These are phyloP conservation scores for Leptosphaerulina australis DNA, from an alignment of 2,329 filamentous ascomycete species.

Conservation along the genomic window DNA sequence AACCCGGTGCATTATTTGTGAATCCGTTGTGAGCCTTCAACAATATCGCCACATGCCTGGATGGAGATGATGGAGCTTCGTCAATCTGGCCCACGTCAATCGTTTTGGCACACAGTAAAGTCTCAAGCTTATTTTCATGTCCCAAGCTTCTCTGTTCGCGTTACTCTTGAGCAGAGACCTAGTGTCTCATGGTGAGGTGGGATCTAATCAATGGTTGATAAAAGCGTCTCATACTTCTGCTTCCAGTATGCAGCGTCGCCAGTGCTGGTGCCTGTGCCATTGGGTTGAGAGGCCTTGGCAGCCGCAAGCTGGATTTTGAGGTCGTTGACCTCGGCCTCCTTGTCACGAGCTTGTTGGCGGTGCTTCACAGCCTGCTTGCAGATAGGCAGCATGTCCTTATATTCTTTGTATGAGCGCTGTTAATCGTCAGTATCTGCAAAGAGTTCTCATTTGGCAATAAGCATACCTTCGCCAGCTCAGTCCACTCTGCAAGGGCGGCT, in stretches of 20 bases:
- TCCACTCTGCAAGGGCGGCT: conserved; percentile 26
- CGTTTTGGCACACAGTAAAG: not conserved
- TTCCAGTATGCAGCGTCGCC: conserved; percentile 33
- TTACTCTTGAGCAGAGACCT: not conserved
- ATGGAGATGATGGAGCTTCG: too few relatives aligned
- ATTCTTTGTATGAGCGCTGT: conserved; percentile 36
- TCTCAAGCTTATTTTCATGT: not conserved
- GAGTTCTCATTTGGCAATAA: not conserved
- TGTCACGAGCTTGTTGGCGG: conserved; percentile 21
- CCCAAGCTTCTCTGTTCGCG: too few relatives aligned
- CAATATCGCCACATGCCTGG: too few relatives aligned
- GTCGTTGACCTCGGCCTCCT: conserved; percentile 23
- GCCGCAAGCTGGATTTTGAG: conserved; percentile 27
- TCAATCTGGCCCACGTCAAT: too few relatives aligned
- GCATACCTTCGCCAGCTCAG: conserved; percentile 29
- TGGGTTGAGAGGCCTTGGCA: conserved; percentile 20
- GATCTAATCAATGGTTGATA: conserved; percentile 21
- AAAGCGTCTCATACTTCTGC: conserved; percentile 32
- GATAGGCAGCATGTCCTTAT: conserved; percentile 29
- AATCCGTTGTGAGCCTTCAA: too few relatives aligned
- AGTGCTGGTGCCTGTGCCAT: conserved; percentile 9
- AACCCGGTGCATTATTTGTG: too few relatives aligned
- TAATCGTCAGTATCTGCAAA: conserved; percentile 4
- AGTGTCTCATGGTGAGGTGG: not conserved
- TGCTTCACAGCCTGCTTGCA: conserved; percentile 30